Percentiles rank a stretch among this genome's conserved stretches.
phyloP scores from a whole-genome alignment of 2,329 filamentous ascomycete species.

The Neofusicoccum cordaticola region DNA sequence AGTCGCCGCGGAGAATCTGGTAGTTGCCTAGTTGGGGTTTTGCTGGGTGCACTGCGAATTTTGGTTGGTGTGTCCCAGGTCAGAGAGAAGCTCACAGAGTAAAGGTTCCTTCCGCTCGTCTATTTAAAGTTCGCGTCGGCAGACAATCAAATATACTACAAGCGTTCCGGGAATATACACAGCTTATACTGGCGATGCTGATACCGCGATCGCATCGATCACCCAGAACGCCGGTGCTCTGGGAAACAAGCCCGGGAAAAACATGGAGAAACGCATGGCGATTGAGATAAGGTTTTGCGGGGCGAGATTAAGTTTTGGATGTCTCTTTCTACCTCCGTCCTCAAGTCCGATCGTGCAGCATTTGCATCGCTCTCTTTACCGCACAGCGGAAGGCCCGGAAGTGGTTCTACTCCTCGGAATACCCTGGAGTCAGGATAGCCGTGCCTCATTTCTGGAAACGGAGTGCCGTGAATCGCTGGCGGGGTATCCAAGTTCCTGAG shows the following conservation, averaged over 20 bases:
- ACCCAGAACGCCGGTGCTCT: not conserved
- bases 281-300: not conserved
- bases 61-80: not conserved
- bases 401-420: no score
- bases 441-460: no score
- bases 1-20: not conserved
- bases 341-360: no score
- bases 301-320: not conserved
- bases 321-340: not conserved
- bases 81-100: not conserved
- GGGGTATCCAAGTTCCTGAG: no score
- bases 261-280: not conserved
- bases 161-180: not conserved
- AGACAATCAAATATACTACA: not conserved
- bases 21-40: not conserved
- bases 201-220: not conserved
- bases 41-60: not conserved
- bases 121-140: not conserved
- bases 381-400: no score
- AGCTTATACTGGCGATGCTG: not conserved
- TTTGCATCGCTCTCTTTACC: no score
- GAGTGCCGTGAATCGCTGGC: no score
- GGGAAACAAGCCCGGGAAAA: not conserved
- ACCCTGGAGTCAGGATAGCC: no score
- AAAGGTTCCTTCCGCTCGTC: not conserved